Evolutionary conservation across 2,329 filamentous ascomycete species (phyloP).

Genomic region (Epichloe festucae): DNA sequence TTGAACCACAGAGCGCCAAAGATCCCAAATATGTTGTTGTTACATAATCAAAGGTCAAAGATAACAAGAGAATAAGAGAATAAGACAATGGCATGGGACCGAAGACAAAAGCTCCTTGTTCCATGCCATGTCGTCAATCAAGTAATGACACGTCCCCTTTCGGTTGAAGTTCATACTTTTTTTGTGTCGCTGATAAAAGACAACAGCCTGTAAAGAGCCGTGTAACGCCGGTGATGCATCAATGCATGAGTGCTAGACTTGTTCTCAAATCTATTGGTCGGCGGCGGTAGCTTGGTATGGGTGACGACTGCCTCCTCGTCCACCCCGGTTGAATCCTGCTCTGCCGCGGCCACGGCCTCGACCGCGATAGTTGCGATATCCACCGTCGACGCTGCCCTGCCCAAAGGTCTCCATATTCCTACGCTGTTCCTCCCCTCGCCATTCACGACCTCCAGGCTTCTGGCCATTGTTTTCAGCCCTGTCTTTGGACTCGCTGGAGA

Average conservation of each 20-base stretch:
- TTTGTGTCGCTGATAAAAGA: not conserved
- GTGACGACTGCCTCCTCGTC: constrained; percentile 24
- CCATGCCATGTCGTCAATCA: not conserved
- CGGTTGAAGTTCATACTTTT: not conserved
- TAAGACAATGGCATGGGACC: not conserved
- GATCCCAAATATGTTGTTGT: constrained; percentile 14
- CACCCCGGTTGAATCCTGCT: constrained; percentile 26
- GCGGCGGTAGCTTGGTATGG: constrained; percentile 18
- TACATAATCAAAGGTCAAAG: constrained; percentile 16
- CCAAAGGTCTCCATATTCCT: constrained; percentile 98
- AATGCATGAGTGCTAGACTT: not conserved
- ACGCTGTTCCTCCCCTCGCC: constrained; percentile 83
- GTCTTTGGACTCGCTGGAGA: constrained; percentile 86
- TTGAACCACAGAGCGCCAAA: constrained; percentile 5
- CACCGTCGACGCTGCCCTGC: constrained; percentile 82
- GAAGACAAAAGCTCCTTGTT: not conserved
- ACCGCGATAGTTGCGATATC: constrained; percentile 65
- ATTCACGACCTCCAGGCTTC: constrained; percentile 68
- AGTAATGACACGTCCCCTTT: not conserved
- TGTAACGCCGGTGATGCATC: not conserved
- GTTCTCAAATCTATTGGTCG: constrained; percentile 12
- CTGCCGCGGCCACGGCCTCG: constrained; percentile 56
- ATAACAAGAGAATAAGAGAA: not conserved
- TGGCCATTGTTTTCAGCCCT: constrained; percentile 59
- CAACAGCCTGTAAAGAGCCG: not conserved